These are phyloP conservation scores for Stagonosporopsis chrysanthemi DNA, from an alignment of 2,329 filamentous ascomycete species.

Conservation along the genomic window DNA sequence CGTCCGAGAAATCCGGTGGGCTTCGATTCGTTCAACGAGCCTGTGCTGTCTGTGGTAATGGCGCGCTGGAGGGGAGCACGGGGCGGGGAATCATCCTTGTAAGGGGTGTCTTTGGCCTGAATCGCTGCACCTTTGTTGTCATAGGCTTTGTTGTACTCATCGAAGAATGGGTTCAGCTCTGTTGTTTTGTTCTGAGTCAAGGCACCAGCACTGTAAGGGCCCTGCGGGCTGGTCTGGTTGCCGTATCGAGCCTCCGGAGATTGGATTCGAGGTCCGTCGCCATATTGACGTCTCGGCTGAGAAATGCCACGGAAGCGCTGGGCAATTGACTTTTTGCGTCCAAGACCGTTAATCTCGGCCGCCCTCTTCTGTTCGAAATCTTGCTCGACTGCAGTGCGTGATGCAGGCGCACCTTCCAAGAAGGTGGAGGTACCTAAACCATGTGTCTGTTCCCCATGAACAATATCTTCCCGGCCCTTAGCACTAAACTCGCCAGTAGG, in stretches of 20 bases:
- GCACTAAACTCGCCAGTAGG: slow-evolving; percentile 45
- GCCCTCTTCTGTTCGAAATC: slow-evolving; percentile 69
- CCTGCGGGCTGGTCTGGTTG: slow-evolving; percentile 38
- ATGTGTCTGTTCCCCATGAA: slow-evolving; percentile 83
- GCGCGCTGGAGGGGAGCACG: slow-evolving; percentile 43
- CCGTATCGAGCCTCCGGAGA: slow-evolving; percentile 63
- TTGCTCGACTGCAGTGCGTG: slow-evolving; percentile 77
- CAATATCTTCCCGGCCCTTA: slow-evolving; percentile 63
- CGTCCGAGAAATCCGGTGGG: slow-evolving; percentile 46
- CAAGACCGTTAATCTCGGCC: slow-evolving; percentile 61
- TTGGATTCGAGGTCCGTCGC: slow-evolving; percentile 48
- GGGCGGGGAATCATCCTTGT: slow-evolving; percentile 38
- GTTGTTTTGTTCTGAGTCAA: slow-evolving; percentile 45
- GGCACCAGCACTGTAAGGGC: slow-evolving; percentile 52
- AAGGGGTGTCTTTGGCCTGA: slow-evolving; percentile 54
- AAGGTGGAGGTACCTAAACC: slow-evolving; percentile 95
- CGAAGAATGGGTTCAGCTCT: slow-evolving; percentile 78
- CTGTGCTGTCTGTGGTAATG: slow-evolving; percentile 43
- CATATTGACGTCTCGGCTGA: slow-evolving; percentile 69
- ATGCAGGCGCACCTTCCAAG: slow-evolving; percentile 89
- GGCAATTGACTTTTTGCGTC: slow-evolving; percentile 92
- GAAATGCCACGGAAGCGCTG: slow-evolving; percentile 89
- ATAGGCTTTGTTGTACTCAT: slow-evolving; percentile 74
- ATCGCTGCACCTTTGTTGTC: slow-evolving; percentile 69
- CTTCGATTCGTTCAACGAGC: slow-evolving; percentile 37